These are phyloP conservation scores for Rhizopogon vulgaris DNA, from an alignment of 768 basidiomycete genomes.

Conservation along the genomic window DNA sequence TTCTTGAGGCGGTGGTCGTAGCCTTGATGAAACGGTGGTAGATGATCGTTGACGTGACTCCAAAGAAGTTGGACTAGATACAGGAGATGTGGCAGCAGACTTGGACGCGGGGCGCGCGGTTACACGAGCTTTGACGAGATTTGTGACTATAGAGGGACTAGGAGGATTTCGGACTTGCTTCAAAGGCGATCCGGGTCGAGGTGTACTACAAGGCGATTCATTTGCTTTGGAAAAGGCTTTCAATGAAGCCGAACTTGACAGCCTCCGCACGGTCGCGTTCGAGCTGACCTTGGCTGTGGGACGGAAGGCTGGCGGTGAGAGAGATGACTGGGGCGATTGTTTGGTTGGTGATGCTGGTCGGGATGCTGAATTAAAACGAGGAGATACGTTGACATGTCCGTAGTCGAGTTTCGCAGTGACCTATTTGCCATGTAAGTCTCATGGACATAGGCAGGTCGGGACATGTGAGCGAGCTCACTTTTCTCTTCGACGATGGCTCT, in stretches of 20 bases:
- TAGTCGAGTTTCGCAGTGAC: slow-evolving; percentile 49
- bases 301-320: slow-evolving; percentile 26
- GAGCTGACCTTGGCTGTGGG: slow-evolving; percentile 62
- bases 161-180: slow-evolving; percentile 32
- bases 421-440: slow-evolving; percentile 23
- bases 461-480: slow-evolving; percentile 30
- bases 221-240: slow-evolving; percentile 7
- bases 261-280: slow-evolving; percentile 36
- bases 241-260: slow-evolving; percentile 17
- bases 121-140: slow-evolving; percentile 20
- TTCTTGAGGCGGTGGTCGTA: slow-evolving; percentile 23
- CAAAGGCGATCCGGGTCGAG: slow-evolving; percentile 35
- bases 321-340: slow-evolving; percentile 19
- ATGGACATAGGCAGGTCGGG: background rate
- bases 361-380: slow-evolving; percentile 27
- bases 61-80: slow-evolving; percentile 3
- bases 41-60: slow-evolving; percentile 27
- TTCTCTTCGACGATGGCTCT: slow-evolving; percentile 39
- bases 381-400: slow-evolving; percentile 17
- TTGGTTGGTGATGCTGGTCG: slow-evolving; percentile 49
- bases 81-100: slow-evolving; percentile 5
- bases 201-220: slow-evolving; percentile 23
- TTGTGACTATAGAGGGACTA: slow-evolving; percentile 16
- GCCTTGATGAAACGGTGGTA: slow-evolving; percentile 16
- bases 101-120: slow-evolving; percentile 27